Percentiles rank a stretch among this genome's conserved stretches.
Conservation (phyloP, 228 moss, liverwort and hornwort genomes). For the Sphagnum fallax region DNA sequence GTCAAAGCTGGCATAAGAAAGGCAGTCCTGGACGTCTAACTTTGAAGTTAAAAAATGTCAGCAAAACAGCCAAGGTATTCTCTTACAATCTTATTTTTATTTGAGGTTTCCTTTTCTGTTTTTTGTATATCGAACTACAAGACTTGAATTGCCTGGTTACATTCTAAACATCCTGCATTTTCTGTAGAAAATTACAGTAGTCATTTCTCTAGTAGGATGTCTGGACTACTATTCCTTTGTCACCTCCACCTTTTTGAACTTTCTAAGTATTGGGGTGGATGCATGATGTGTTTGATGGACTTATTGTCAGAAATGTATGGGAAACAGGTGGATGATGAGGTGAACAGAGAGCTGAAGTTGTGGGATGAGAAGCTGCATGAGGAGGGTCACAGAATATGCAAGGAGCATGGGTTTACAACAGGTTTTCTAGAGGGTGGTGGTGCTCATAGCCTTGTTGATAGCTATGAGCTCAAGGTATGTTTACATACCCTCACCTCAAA, state of each 20-base stretch:
- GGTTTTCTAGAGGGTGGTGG: conserved; percentile 88
- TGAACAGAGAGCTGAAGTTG: conserved; percentile 66
- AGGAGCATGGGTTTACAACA: conserved; percentile 68
- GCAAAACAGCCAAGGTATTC: conserved; percentile 82
- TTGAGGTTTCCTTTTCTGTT: background rate
- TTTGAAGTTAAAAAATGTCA: conserved; percentile 81
- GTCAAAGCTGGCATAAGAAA: conserved; percentile 73
- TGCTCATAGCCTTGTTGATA: conserved; percentile 84
- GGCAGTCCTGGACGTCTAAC: conserved; percentile 69
- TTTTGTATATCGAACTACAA: no score
- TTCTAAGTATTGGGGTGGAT: no score
- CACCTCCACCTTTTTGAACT: no score
- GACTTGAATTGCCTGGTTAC: no score
- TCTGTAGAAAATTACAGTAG: no score
- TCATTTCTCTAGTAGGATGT: no score
- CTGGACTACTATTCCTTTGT: no score
- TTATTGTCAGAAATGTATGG: background rate
- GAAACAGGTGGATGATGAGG: conserved; percentile 59
- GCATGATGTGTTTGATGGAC: no score
- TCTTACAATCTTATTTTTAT: background rate
- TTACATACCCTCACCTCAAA: no score
- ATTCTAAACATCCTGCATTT: no score
- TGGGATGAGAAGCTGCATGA: conserved; percentile 81
- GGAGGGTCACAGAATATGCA: conserved; percentile 64
- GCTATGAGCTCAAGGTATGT: conserved; percentile 91